Evolutionary conservation across 139 green algal species (phyloP).

Genomic region (Diplosphaera chodatii): DNA sequence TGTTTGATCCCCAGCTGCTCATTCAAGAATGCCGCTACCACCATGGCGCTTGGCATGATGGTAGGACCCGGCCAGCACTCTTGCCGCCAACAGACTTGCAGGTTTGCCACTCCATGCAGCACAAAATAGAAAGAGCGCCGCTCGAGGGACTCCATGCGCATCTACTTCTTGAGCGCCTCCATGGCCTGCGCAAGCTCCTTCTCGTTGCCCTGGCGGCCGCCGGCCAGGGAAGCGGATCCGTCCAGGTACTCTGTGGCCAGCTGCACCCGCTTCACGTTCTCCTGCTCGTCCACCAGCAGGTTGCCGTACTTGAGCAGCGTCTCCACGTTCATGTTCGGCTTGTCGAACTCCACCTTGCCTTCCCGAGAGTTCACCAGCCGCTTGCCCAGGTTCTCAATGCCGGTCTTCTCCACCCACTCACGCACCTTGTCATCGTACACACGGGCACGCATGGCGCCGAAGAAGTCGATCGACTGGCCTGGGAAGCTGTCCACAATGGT

Average conservation of each 20-base stretch:
- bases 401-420: conserved; percentile 71
- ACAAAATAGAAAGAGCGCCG: no score
- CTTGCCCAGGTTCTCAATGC: conserved; percentile 84
- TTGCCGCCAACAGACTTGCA: no score
- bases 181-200: neutral
- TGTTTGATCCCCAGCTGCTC: no score
- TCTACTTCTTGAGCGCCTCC: neutral
- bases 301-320: conserved; percentile 82
- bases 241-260: conserved; percentile 94
- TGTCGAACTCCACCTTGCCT: conserved; percentile 71
- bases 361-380: conserved; percentile 85
- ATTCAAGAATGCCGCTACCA: no score
- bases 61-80: no score
- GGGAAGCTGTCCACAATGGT: conserved; percentile 94
- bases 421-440: conserved; percentile 92
- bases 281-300: conserved; percentile 87
- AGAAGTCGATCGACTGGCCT: conserved; percentile 99
- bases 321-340: conserved; percentile 79
- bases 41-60: no score
- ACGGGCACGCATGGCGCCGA: conserved; percentile 87
- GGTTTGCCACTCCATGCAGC: no score
- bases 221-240: conserved; percentile 60
- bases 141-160: no score
- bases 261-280: conserved; percentile 99
- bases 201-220: neutral